Evolutionary conservation across 352 stramenopile species (phyloP), one percentile per base, ranked within the genome.

Genomic region (Phytopythium boreale): DNA sequence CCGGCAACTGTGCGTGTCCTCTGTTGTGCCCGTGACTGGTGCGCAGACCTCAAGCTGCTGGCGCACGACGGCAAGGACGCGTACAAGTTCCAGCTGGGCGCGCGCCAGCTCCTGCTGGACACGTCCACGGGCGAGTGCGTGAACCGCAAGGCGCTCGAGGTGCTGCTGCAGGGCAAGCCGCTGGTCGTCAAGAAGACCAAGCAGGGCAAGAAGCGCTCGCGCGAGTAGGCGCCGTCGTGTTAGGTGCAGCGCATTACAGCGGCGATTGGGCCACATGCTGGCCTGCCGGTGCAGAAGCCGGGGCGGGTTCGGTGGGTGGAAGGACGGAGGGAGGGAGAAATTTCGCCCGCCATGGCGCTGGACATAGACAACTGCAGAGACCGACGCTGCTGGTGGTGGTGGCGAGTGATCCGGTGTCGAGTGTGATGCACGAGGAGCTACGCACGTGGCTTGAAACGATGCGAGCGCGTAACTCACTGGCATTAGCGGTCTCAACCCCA

Each of bases 111-210:
- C 27, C 62, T 82, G 27, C 69, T 92, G 31, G 76, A 92, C 66
- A 76, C 76, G 12, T 80, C 81, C 1, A 75, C 74, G 7, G 81
- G 72, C 53, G 71, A 72, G 15, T 88, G 76, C 43, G 63, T 78
- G 34, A 92, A 89, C 59, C 78, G 75, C 50, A 88, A 80, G 63
- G 76, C 76, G n/a, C 73, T 92, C 24, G 76, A 89, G 44, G 79
- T 79, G n/a, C 52, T 92, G 63, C 74, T 92, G 61, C 69, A 88
- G 55, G 84, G 84, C 44, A 87, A 82, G 61, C 82, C 84, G n/a
- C 72, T 92, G 10, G 78, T 90, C 24, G 80, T 77, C 24, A 83
- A 79, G 49, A 87, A 85, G 60, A 62, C 70, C 44, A 90, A 88
- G 56, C 72, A 87, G 63, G 63, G 72, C 46, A 92, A 92, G 70